Base-by-base conservation (phyloP, 139 green algal species). In the Chloropicon primus region DNA sequence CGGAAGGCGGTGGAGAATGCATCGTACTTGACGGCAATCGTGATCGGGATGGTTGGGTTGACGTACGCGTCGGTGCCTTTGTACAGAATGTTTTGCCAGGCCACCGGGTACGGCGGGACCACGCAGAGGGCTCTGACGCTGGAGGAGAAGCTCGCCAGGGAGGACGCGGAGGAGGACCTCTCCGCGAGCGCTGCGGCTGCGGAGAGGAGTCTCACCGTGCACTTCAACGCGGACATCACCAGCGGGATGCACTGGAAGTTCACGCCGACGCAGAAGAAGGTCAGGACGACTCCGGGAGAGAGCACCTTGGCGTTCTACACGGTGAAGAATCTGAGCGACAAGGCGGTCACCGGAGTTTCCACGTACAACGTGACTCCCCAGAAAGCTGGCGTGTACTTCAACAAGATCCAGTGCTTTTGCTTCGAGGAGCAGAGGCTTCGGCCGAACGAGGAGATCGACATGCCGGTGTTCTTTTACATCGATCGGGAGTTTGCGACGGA, bases 391-490 rank as follows among this genome's bases (percentile, higher is more conserved):
- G 75, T 86, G 24, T 98, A 98, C 85, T 99, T 99, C 87, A 98
- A 98, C 89, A 99, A 99, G 83, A 96, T 98, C 22, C 94, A 97
- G 85, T 98, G 93, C 80, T 90, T 90, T 73, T 88, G 84, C 77
- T 62, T 78, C 24, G 74, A 72, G n/a, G 25, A 78, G 24, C 74
- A 78, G 74, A 62, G 74, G 25, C 25, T 62, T 17, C 82, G 88
- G 29, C 82, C 87, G 22, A 87, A 89, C 1, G 94, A 97, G 83
- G 84, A 86, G 71, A 86, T 99, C 10, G 95, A 99, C 88, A 99
- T 99, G 95, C 95, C 95, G 17, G 94, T 99, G 1, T 98, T 99
- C 80, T 99, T 99, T 83, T 99, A 99, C 87, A 80, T 99, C 1
- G 95, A 99, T 79, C 92, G 91, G 2, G 95, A 98, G 78, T 91